phyloP scores from a whole-genome alignment of 2,329 filamentous ascomycete species.

The Cordyceps javanica region DNA sequence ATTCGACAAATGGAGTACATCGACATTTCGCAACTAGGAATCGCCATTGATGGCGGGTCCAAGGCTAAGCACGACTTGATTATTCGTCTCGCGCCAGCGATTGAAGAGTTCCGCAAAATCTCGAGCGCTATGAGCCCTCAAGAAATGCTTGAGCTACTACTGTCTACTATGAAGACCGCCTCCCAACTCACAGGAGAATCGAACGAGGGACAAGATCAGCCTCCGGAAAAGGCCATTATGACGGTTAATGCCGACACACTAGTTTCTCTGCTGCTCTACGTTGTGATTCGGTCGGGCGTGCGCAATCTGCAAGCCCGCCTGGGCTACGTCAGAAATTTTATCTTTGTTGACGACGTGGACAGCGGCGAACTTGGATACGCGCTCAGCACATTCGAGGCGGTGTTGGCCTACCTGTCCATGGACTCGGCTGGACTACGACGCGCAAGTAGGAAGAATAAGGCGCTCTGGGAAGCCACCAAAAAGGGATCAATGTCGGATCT shows the following conservation, averaged over 20 bases:
- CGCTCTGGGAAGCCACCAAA: constrained; percentile 79
- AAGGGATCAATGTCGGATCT: constrained; percentile 71
- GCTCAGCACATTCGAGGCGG: constrained; percentile 90
- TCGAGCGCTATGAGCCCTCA: constrained; percentile 70
- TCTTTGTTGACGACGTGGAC: constrained; percentile 96
- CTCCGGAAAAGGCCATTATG: constrained; percentile 49
- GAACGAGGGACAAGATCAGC: constrained; percentile 27
- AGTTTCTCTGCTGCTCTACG: constrained; percentile 83
- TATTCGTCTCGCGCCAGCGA: constrained; percentile 66
- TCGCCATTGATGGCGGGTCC: constrained; percentile 72
- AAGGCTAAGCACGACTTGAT: constrained; percentile 77
- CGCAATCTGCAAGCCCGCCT: constrained; percentile 82
- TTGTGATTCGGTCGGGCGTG: constrained; percentile 86
- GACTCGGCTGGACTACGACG: constrained; percentile 77
- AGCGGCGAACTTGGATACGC: constrained; percentile 95
- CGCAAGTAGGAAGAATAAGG: constrained; percentile 79
- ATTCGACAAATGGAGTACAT: constrained; percentile 91
- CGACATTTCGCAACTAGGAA: constrained; percentile 90
- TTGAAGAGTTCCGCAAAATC: constrained; percentile 88
- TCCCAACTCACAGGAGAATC: constrained; percentile 56
- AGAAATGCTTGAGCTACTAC: constrained; percentile 77
- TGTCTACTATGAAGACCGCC: constrained; percentile 76
- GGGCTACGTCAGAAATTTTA: constrained; percentile 94
- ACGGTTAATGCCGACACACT: constrained; percentile 80
- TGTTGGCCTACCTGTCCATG: constrained; percentile 77